Evolutionary conservation across 352 stramenopile genomes (phyloP).

Genomic region (Phytophthora megakarya): DNA sequence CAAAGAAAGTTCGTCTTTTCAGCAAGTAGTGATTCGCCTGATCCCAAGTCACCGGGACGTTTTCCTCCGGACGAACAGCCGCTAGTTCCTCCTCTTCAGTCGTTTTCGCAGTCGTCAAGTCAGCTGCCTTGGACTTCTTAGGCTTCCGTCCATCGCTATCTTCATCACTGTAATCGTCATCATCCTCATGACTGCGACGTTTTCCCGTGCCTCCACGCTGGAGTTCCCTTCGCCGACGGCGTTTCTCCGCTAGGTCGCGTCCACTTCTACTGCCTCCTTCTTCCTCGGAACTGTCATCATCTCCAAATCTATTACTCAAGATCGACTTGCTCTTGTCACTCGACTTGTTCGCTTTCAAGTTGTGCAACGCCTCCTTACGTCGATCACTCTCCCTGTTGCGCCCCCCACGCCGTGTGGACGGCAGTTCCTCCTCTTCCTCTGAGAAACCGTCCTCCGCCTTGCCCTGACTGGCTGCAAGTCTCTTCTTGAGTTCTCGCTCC

Average conservation of each 20-base stretch:
- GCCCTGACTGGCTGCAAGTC: constrained; percentile 62
- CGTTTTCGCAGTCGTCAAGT: constrained; percentile 41
- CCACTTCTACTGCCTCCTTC: constrained; percentile 41
- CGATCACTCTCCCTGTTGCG: constrained; percentile 70
- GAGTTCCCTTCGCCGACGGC: constrained; percentile 75
- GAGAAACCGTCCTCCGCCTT: constrained; percentile 43
- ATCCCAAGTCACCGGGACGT: constrained; percentile 73
- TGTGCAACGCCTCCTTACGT: constrained; percentile 81
- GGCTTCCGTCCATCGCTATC: constrained; percentile 44
- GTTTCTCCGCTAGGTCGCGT: constrained; percentile 75
- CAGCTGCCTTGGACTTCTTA: constrained; percentile 31
- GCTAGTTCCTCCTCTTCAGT: constrained; percentile 53
- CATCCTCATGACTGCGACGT: constrained; percentile 27
- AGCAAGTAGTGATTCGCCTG: constrained; percentile 83
- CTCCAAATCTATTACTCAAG: constrained; percentile 73
- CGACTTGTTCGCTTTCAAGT: constrained; percentile 79
- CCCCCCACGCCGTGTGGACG: constrained; percentile 57
- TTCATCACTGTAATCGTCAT: constrained; percentile 50
- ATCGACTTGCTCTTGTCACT: constrained; percentile 80
- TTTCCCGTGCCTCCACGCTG: constrained; percentile 49
- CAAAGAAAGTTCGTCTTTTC: constrained; percentile 74
- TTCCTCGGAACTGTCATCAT: constrained; percentile 59
- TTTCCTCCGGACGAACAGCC: constrained; percentile 59
- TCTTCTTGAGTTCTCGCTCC: constrained; percentile 83
- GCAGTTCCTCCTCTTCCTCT: constrained; percentile 48